phyloP scores from a whole-genome alignment of 768 basidiomycete species.

The Melanogaster broomeanus region DNA sequence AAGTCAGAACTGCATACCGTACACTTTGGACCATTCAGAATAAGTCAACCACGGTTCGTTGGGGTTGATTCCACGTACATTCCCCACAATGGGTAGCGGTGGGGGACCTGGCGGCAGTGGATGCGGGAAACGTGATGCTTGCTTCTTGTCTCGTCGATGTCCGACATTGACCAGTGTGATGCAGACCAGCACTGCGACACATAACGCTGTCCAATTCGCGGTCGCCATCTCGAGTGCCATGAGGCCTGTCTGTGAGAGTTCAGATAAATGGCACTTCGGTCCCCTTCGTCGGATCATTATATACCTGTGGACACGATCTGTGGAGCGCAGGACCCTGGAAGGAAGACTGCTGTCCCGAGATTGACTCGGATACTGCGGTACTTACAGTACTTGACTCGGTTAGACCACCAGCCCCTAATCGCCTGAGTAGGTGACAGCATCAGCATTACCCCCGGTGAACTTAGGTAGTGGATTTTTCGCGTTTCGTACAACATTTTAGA shows the following conservation, averaged over 20 bases:
- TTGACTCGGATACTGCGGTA: too few relatives aligned
- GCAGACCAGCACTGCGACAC: not conserved
- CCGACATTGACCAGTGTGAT: not conserved
- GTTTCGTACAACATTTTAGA: too few relatives aligned
- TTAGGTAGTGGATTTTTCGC: too few relatives aligned
- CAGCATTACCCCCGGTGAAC: too few relatives aligned
- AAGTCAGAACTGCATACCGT: slow-evolving; percentile 6
- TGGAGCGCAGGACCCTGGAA: too few relatives aligned
- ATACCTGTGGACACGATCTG: too few relatives aligned
- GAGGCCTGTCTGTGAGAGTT: not conserved
- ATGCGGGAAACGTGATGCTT: not conserved
- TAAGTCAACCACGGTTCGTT: slow-evolving; percentile 14
- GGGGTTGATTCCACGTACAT: slow-evolving; percentile 8
- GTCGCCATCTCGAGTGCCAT: not conserved
- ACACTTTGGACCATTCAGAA: slow-evolving; percentile 10
- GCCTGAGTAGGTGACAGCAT: too few relatives aligned
- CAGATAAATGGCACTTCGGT: not conserved
- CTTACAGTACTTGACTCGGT: too few relatives aligned
- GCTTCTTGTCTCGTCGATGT: not conserved
- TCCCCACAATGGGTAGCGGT: slow-evolving; percentile 17
- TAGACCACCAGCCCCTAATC: too few relatives aligned
- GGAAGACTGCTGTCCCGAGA: too few relatives aligned
- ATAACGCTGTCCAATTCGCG: slow-evolving; percentile 1
- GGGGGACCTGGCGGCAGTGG: slow-evolving; percentile 13
- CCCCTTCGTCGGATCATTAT: too few relatives aligned